phyloP scores from a whole-genome alignment of 1,284 basidiomycete species.

The Tylopilus sp. region DNA sequence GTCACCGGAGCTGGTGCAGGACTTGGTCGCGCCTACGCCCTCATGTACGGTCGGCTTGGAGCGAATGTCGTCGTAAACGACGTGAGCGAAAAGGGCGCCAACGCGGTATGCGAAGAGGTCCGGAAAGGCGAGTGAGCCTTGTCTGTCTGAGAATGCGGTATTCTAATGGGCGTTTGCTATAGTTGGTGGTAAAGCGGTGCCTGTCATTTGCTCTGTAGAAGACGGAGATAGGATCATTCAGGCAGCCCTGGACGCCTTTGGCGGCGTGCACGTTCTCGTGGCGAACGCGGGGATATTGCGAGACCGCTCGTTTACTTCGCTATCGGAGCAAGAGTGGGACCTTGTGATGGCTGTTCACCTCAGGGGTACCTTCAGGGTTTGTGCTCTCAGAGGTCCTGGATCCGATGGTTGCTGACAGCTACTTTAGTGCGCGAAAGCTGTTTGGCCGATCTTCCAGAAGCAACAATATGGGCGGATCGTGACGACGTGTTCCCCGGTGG shows the following conservation, averaged over 20 bases:
- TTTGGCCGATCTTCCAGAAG: slow-evolving; percentile 96
- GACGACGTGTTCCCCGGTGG: slow-evolving; percentile 90
- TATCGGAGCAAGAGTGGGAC: slow-evolving; percentile 96
- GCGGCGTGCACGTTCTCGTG: slow-evolving; percentile 83
- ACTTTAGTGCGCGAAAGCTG: slow-evolving; percentile 80
- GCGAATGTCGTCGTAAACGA: slow-evolving; percentile 98
- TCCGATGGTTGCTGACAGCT: slow-evolving; percentile 3
- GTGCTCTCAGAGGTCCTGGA: background rate
- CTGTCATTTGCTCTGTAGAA: slow-evolving; percentile 85
- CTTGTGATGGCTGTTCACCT: slow-evolving; percentile 87
- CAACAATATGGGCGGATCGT: slow-evolving; percentile 97
- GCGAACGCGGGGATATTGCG: slow-evolving; percentile 96
- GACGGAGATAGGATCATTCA: slow-evolving; percentile 92
- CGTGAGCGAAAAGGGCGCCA: slow-evolving; percentile 82
- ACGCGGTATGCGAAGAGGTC: slow-evolving; percentile 84
- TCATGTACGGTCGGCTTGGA: slow-evolving; percentile 87
- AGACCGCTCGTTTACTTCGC: slow-evolving; percentile 86
- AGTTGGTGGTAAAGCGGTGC: slow-evolving; percentile 87
- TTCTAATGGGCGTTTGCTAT: background rate
- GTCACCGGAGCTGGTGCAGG: slow-evolving; percentile 94
- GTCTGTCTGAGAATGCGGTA: background rate
- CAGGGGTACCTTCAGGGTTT: slow-evolving; percentile 71
- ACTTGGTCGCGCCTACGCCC: slow-evolving; percentile 88
- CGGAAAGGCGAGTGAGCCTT: slow-evolving; percentile 53
- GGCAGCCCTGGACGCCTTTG: slow-evolving; percentile 84